Conservation (phyloP, 148 eudicot genomes). For the Chenopodium album region DNA sequence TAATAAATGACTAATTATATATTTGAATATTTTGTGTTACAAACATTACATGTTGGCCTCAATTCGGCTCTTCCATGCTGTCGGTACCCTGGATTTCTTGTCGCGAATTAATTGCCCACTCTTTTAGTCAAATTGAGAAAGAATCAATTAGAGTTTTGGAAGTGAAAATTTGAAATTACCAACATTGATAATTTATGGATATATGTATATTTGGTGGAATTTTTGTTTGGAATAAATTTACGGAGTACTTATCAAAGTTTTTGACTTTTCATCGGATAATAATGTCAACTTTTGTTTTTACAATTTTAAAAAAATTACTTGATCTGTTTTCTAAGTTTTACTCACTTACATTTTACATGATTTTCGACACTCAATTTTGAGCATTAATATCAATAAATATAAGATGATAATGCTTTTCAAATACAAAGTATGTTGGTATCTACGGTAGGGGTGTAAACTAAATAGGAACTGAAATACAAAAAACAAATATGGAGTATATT, state of each 20-base stretch:
- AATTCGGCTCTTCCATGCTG: background rate
- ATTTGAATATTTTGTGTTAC: background rate
- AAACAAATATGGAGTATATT: too few species aligned
- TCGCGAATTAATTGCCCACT: background rate
- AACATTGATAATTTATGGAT: background rate
- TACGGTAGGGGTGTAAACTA: too few species aligned
- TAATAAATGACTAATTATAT: background rate
- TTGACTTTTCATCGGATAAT: background rate
- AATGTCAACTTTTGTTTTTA: too few species aligned
- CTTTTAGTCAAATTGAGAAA: slow-evolving; percentile 8
- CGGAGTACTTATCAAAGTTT: background rate
- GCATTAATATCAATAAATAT: too few species aligned
- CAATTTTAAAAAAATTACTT: too few species aligned
- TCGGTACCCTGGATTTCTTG: slow-evolving; percentile 8
- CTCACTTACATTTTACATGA: too few species aligned
- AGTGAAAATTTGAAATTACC: background rate
- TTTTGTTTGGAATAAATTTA: background rate
- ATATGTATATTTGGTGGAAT: too few species aligned
- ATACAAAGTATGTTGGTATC: too few species aligned
- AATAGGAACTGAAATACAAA: too few species aligned
- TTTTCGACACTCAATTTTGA: too few species aligned
- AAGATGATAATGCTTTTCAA: too few species aligned
- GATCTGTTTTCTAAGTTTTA: too few species aligned
- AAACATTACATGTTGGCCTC: slow-evolving; percentile 27
- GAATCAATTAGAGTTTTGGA: background rate